Base-by-base conservation (phyloP, 306 rosid species). In the Clitoria ternatea region DNA sequence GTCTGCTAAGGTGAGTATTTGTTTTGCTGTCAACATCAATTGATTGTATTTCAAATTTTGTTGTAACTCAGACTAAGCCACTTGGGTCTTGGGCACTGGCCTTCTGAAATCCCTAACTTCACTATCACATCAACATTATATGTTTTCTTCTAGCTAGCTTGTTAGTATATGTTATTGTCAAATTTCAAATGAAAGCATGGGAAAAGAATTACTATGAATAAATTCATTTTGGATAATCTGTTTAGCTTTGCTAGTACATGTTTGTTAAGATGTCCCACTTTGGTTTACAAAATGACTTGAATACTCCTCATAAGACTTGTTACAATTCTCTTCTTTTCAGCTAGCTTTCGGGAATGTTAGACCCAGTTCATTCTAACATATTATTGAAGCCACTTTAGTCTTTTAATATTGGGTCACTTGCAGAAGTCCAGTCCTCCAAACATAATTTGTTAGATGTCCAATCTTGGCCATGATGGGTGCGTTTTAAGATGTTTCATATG, bases 1-100 rank as follows among this genome's bases (percentile, higher is more conserved):
- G 35, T 59, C 4, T 23, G 29, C 76, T 85, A 47, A 89, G 96
- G 98, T 93, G 78, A 88, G 89, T 53, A 27, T 37, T 42, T 76
- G 48, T 44, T 15, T 63, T 47, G n/a, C 72, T 35, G n/a, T 40
- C 39, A 37, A 61, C 44, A 39, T 50, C 52, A 52, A 50, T 15
- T 54, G 27, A 50, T 29, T 55, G 26, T 43, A 47, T 78, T 40
- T 68, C 33, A 72, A 52, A 29, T 66, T 78, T 29, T 26, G 49
- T 50, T 22, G 29, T 52, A 57, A 66, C 67, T 36, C 24, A 29
- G 52, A 14, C 62, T 13, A 36, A 37, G 54, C 54, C 22, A 24
- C 17, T 49, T 1, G 3, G 12, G 23, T 35, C 26, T 50, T 10
- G n/a, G 7, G 18, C 35, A 1, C 49, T 20, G 22, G 61, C 56